Conservation (phyloP, 805 yeast genomes). For the Spathaspora gorwiae region DNA sequence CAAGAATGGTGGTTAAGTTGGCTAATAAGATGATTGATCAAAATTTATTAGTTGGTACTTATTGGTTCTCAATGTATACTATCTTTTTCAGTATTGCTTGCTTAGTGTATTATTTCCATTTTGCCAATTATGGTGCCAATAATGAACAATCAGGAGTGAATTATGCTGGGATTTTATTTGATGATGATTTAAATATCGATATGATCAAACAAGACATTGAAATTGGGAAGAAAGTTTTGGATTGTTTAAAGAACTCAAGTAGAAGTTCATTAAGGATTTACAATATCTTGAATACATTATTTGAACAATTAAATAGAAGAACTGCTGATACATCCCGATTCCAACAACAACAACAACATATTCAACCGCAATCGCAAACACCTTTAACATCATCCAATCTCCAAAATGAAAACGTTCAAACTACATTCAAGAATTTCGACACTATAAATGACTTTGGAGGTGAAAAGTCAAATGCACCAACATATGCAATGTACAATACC, state of each 20-base stretch:
- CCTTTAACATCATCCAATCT: conserved; percentile 4
- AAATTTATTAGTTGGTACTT: conserved; percentile 72
- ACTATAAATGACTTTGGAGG: conserved; percentile 20
- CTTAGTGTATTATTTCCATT: conserved; percentile 72
- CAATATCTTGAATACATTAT: conserved; percentile 71
- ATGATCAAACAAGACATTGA: conserved; percentile 76
- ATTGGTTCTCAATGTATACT: conserved; percentile 89
- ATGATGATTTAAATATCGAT: conserved; percentile 44
- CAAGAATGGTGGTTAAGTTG: conserved; percentile 73
- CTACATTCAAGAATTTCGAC: conserved; percentile 25
- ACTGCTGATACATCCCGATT: conserved; percentile 47
- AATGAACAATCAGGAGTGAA: conserved; percentile 28
- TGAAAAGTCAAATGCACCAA: not conserved
- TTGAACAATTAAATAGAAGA: conserved; percentile 70
- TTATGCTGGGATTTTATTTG: conserved; percentile 42
- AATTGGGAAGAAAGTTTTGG: conserved; percentile 70
- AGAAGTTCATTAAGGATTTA: conserved; percentile 79
- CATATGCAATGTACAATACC: not conserved
- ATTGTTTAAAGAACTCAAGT: conserved; percentile 65
- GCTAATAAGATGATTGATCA: conserved; percentile 77
- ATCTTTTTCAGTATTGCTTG: conserved; percentile 87
- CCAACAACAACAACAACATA: conserved; percentile 3
- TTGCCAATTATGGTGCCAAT: conserved; percentile 40
- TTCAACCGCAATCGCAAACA: conserved; percentile 2
- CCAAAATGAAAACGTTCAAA: conserved; percentile 15